Evolutionary conservation across 2,329 filamentous ascomycete species (phyloP).

Genomic region (Incumbomyces lentus): DNA sequence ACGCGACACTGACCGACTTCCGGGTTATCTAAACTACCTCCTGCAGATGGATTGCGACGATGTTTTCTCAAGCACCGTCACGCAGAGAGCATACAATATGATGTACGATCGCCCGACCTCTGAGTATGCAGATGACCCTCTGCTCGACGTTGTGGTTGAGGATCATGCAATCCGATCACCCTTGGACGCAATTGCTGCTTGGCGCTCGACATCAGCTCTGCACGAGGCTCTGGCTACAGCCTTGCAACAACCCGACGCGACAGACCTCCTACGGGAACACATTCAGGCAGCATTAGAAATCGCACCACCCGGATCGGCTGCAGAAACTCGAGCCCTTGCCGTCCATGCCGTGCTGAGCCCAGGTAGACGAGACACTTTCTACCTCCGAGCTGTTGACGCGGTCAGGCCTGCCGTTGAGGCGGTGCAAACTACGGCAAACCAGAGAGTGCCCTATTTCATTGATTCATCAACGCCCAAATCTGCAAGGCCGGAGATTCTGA

Average conservation of each 20-base stretch:
- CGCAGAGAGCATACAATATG: slow-evolving; percentile 79
- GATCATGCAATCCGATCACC: slow-evolving; percentile 77
- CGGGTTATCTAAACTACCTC: slow-evolving; percentile 64
- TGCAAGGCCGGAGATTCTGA: slow-evolving; percentile 43
- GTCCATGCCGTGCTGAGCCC: slow-evolving; percentile 51
- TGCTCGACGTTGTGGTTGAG: slow-evolving; percentile 74
- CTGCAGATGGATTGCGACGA: slow-evolving; percentile 72
- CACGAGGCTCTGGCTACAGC: slow-evolving; percentile 58
- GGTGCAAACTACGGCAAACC: slow-evolving; percentile 5
- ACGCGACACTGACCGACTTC: slow-evolving; percentile 55
- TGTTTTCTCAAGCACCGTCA: slow-evolving; percentile 64
- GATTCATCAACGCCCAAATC: slow-evolving; percentile 44
- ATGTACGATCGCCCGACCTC: slow-evolving; percentile 75
- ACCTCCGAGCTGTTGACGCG: slow-evolving; percentile 35
- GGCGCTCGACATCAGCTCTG: slow-evolving; percentile 70
- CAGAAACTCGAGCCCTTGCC: slow-evolving; percentile 49
- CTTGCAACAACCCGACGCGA: slow-evolving; percentile 39
- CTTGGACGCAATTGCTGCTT: slow-evolving; percentile 80
- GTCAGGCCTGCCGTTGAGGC: slow-evolving; percentile 31
- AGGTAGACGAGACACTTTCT: slow-evolving; percentile 27
- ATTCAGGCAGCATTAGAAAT: slow-evolving; percentile 60
- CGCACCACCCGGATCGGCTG: slow-evolving; percentile 68
- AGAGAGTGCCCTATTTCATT: slow-evolving; percentile 33
- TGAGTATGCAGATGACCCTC: slow-evolving; percentile 52
- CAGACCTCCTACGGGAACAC: slow-evolving; percentile 39